phyloP scores from a whole-genome alignment of 2,329 filamentous ascomycete species.

The Leptographium radiaticola region DNA sequence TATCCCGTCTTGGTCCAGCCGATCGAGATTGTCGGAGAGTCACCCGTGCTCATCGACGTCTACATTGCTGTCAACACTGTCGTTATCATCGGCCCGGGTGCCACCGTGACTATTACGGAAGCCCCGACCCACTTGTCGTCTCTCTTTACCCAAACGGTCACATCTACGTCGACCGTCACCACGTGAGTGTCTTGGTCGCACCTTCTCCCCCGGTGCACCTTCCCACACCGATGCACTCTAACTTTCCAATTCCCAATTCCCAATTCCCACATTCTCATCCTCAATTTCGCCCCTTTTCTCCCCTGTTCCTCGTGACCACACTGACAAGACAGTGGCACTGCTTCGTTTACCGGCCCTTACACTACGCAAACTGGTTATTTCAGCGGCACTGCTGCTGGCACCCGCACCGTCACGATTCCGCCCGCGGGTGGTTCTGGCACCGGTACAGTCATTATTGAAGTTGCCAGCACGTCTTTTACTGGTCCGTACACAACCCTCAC shows the following conservation, averaged over 20 bases:
- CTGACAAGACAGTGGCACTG: background rate
- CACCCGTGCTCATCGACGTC: conserved; percentile 5
- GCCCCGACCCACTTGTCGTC: conserved; percentile 9
- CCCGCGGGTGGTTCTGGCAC: conserved; percentile 37
- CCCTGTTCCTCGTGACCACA: too few relatives aligned
- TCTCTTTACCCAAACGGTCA: conserved; percentile 6
- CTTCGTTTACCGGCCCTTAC: background rate
- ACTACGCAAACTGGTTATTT: conserved; percentile 4
- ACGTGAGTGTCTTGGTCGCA: background rate
- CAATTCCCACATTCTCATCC: too few relatives aligned
- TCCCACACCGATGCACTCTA: too few relatives aligned
- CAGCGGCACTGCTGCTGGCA: background rate
- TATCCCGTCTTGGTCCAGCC: conserved; percentile 9
- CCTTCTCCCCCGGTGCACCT: background rate
- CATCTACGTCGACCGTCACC: conserved; percentile 6
- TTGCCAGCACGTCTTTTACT: conserved; percentile 5
- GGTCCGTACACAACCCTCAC: conserved; percentile 12
- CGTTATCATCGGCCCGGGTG: conserved; percentile 4
- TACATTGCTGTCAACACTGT: conserved; percentile 8
- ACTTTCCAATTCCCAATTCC: too few relatives aligned
- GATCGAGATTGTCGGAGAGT: conserved; percentile 7
- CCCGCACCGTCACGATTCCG: background rate
- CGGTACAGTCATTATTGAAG: conserved; percentile 11
- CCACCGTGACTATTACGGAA: conserved; percentile 8
- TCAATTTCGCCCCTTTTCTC: background rate